Evolutionary conservation across 2,329 filamentous ascomycete genomes (phyloP).

Genomic region (Coniochaeta sp.): DNA sequence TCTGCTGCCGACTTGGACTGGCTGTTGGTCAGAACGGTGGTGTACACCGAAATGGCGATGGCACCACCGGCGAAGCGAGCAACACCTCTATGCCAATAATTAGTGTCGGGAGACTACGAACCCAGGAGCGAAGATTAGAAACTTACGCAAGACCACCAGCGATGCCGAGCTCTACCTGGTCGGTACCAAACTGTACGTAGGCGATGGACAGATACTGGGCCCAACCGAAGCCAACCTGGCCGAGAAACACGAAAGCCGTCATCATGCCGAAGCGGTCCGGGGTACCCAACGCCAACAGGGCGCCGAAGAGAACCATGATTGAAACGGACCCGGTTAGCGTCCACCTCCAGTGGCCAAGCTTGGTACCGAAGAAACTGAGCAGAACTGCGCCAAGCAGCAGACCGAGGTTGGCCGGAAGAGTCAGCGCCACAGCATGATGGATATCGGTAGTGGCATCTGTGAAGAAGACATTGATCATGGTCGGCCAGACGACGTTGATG

Average conservation of each 20-base stretch:
- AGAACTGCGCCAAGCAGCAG: conserved; percentile 33
- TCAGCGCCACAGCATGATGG: conserved; percentile 26
- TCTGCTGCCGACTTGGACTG: conserved; percentile 19
- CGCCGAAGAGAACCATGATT: conserved; percentile 40
- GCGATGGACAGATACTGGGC: conserved; percentile 39
- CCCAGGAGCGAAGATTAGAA: neutral
- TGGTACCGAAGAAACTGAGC: conserved; percentile 31
- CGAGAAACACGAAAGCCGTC: conserved; percentile 38
- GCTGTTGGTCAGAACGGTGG: conserved; percentile 31
- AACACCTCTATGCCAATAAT: conserved; percentile 20
- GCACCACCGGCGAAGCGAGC: conserved; percentile 34
- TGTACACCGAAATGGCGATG: conserved; percentile 32
- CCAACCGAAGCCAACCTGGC: conserved; percentile 37
- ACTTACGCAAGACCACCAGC: conserved; percentile 29
- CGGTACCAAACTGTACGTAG: conserved; percentile 40
- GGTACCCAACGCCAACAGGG: conserved; percentile 32
- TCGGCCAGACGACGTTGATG: conserved; percentile 26
- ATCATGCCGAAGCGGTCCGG: conserved; percentile 35
- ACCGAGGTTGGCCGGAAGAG: conserved; percentile 35
- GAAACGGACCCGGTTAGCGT: conserved; percentile 32
- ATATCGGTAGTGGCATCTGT: conserved; percentile 25
- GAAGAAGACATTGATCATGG: conserved; percentile 40
- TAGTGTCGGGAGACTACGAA: neutral
- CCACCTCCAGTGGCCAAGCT: conserved; percentile 38
- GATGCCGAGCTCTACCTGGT: conserved; percentile 38